Percentiles rank a stretch among this genome's conserved stretches.
Conservation (phyloP, 106 monocot genomes). For the Xerophyta viscosa region DNA sequence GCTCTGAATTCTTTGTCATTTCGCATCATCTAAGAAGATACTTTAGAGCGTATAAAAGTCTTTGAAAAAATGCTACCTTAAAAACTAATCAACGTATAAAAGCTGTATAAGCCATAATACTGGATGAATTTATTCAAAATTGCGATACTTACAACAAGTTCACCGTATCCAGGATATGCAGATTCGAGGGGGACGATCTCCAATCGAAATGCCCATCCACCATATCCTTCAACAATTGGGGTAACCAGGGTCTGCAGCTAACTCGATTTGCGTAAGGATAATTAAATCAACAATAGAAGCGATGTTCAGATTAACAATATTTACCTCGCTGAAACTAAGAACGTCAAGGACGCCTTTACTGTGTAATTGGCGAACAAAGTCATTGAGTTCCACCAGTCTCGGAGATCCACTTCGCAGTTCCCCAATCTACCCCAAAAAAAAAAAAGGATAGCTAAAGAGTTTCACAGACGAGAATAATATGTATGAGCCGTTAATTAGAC, state of each 20-base stretch:
- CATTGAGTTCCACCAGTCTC: conserved; percentile 86
- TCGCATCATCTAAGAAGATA: too few species aligned
- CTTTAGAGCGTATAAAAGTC: too few species aligned
- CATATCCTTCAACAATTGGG: conserved; percentile 99
- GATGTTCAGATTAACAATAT: not conserved
- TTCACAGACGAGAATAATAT: too few species aligned
- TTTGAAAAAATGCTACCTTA: too few species aligned
- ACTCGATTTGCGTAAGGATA: not conserved
- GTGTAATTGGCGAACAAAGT: conserved; percentile 62
- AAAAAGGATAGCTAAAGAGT: too few species aligned
- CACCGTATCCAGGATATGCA: conserved; percentile 97
- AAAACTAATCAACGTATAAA: too few species aligned
- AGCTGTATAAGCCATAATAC: too few species aligned
- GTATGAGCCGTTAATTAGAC: too few species aligned
- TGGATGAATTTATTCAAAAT: not conserved
- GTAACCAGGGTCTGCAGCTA: conserved; percentile 78
- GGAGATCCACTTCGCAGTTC: conserved; percentile 96
- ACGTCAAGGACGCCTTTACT: conserved; percentile 75
- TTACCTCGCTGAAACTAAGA: conserved; percentile 99
- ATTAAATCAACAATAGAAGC: not conserved
- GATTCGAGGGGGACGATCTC: conserved; percentile 99
- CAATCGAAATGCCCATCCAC: conserved; percentile 94
- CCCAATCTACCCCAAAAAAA: conserved; percentile 49
- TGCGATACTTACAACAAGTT: conserved; percentile 78
- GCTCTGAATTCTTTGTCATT: too few species aligned